phyloP scores from a whole-genome alignment of 805 yeast genomes.

The Wickerhamia fluorescens region DNA sequence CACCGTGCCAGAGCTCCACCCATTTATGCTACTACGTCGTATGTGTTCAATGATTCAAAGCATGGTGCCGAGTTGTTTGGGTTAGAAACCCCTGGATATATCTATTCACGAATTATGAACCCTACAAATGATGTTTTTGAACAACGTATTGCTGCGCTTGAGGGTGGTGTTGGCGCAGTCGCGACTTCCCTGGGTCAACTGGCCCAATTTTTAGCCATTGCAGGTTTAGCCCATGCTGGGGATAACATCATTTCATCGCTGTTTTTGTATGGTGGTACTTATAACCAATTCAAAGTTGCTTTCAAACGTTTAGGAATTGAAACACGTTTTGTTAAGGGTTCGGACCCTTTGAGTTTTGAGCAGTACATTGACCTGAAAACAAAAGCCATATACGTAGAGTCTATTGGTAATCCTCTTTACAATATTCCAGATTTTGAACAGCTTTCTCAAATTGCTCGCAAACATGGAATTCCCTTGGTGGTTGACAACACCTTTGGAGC shows the following conservation, averaged over 20 bases:
- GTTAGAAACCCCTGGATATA: constrained; percentile 74
- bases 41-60: constrained; percentile 77
- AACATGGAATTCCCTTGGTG: constrained; percentile 81
- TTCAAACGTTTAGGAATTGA: constrained; percentile 86
- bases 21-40: constrained; percentile 87
- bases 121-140: constrained; percentile 93
- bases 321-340: constrained; percentile 79
- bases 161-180: constrained; percentile 85
- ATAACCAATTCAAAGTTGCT: constrained; percentile 89
- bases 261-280: constrained; percentile 91
- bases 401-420: constrained; percentile 89
- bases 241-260: constrained; percentile 87
- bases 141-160: constrained; percentile 86
- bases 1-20: constrained; percentile 85
- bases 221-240: constrained; percentile 79
- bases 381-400: constrained; percentile 82
- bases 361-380: constrained; percentile 74
- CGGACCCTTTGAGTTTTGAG: constrained; percentile 66
- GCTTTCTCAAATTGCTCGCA: constrained; percentile 70
- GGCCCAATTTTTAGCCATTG: constrained; percentile 81
- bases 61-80: constrained; percentile 92
- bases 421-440: constrained; percentile 87
- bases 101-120: constrained; percentile 85
- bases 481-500: constrained; percentile 98
- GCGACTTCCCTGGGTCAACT: constrained; percentile 96